Evolutionary conservation across 2,329 filamentous ascomycete species (phyloP).

Genomic region (Esteya vermicola): DNA sequence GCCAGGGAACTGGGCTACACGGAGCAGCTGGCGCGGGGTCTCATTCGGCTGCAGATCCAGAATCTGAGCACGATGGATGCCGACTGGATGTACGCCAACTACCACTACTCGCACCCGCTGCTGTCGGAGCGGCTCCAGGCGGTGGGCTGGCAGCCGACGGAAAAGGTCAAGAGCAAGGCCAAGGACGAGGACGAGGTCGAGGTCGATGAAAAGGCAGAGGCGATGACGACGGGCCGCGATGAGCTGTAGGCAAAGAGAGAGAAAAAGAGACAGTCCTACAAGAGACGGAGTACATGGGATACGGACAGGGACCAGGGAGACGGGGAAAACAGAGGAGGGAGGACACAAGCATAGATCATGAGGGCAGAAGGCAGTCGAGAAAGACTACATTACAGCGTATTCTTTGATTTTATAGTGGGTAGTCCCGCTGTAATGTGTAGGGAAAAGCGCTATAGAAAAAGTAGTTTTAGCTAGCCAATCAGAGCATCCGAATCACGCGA

Average conservation of each 20-base stretch:
- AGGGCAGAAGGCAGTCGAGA: background rate
- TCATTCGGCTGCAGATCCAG: slow-evolving; percentile 96
- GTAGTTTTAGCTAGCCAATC: background rate
- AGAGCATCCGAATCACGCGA: background rate
- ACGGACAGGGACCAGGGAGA: background rate
- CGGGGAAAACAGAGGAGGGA: background rate
- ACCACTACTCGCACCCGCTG: slow-evolving; percentile 97
- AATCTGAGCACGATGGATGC: slow-evolving; percentile 98
- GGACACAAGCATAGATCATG: too few species aligned
- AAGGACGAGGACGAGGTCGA: slow-evolving; percentile 17
- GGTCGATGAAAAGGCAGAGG: slow-evolving; percentile 27
- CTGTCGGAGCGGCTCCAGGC: slow-evolving; percentile 85
- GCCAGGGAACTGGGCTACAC: slow-evolving; percentile 74
- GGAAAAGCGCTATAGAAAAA: background rate
- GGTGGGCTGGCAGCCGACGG: slow-evolving; percentile 64
- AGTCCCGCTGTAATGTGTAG: background rate
- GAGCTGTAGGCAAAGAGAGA: slow-evolving; percentile 51
- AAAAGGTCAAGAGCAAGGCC: slow-evolving; percentile 24
- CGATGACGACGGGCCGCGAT: slow-evolving; percentile 63
- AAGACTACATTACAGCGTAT: background rate
- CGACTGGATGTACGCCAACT: slow-evolving; percentile 95
- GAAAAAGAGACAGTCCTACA: too few species aligned
- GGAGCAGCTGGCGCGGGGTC: slow-evolving; percentile 65
- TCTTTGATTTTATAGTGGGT: too few species aligned
- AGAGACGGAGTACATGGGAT: too few species aligned